phyloP scores from a whole-genome alignment of 2,329 filamentous ascomycete genomes.

The Penicillium sp. region DNA sequence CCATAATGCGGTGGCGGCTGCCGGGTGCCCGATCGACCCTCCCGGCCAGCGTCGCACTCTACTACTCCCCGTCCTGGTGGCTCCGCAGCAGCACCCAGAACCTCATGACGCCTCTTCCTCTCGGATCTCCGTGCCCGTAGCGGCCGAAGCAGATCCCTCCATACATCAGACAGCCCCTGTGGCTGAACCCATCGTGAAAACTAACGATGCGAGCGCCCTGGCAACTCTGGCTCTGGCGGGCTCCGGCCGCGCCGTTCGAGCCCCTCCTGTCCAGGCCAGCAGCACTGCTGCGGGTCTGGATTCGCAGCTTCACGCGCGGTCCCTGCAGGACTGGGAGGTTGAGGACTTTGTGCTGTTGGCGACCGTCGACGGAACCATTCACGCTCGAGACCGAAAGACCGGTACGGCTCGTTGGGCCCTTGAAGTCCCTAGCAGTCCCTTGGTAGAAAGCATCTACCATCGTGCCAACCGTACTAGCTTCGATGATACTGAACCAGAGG shows the following conservation, averaged over 20 bases:
- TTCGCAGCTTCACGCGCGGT: constrained; percentile 90
- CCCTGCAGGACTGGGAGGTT: constrained; percentile 98
- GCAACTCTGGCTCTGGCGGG: constrained; percentile 93
- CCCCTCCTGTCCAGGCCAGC: constrained; percentile 72
- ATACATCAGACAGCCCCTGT: constrained; percentile 13
- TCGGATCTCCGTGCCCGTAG: constrained; percentile 27
- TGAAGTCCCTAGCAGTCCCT: constrained; percentile 69
- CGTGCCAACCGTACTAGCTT: constrained; percentile 61
- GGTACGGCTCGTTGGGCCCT: constrained; percentile 82
- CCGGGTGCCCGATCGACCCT: constrained; percentile 53
- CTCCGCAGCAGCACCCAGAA: constrained; percentile 58
- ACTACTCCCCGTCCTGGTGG: constrained; percentile 56
- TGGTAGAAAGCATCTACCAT: constrained; percentile 85
- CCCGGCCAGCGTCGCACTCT: constrained; percentile 56
- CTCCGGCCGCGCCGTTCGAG: constrained; percentile 74
- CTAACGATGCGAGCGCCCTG: constrained; percentile 82
- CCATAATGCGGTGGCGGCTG: constrained; percentile 61
- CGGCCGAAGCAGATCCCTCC: constrained; percentile 18
- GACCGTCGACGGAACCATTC: constrained; percentile 96
- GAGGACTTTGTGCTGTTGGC: constrained; percentile 99
- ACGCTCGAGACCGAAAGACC: constrained; percentile 82
- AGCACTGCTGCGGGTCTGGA: constrained; percentile 61
- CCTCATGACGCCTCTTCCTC: constrained; percentile 26
- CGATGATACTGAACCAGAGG: constrained; percentile 57
- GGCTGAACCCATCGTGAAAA: constrained; percentile 32